Evolutionary conservation across 805 yeast genomes (phyloP), one percentile per base, ranked within the genome.

Genomic region (Barnettozyma pratensis): DNA sequence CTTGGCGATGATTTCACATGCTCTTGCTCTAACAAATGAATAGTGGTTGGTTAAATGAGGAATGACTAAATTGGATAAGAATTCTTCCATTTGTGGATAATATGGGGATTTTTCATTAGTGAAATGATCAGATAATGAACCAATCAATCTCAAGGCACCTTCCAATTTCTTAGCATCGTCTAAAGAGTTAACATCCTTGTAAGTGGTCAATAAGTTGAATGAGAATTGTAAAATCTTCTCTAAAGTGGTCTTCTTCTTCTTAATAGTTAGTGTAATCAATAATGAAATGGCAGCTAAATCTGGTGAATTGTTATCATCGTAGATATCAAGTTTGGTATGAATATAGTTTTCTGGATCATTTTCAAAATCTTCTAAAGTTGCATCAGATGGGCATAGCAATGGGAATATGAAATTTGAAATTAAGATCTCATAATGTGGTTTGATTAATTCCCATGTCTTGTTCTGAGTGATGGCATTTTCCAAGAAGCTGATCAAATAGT

Each of bases 331-430:
- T 46, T 77, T 77, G 45, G 82, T 72, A 64, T 88, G 87, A 47
- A 92, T 81, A 63, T 88, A 94, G 62, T 90, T 97, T 48, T 80
- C 85, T 4, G 97, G 97, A 58, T 91, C 97, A 52, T 77, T 81
- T 53, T 89, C 95, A 68, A 87, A 91, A 5, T 79, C 66, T 55
- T 87, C 95, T 48, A 88, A 69, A 19, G 81, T 79, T 6, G 76
- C 81, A 46, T 81, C 83, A 7, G 77, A 73, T 2, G 94, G 86
- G 54, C 90, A 79, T 49, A 92, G 66, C 48, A 85, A 68, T 3
- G 96, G 96, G 66, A 77, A 85, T 8, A 92, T 74, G 47, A 92
- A 80, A 56, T 84, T 89, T 10, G 81, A 69, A 35, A 92, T 70
- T 28, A 92, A 68, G 6, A 78, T 74, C 39, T 80, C 80, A 44